phyloP scores from a whole-genome alignment of 164 flowering plant genomes.

The Chimonanthus praecox region DNA sequence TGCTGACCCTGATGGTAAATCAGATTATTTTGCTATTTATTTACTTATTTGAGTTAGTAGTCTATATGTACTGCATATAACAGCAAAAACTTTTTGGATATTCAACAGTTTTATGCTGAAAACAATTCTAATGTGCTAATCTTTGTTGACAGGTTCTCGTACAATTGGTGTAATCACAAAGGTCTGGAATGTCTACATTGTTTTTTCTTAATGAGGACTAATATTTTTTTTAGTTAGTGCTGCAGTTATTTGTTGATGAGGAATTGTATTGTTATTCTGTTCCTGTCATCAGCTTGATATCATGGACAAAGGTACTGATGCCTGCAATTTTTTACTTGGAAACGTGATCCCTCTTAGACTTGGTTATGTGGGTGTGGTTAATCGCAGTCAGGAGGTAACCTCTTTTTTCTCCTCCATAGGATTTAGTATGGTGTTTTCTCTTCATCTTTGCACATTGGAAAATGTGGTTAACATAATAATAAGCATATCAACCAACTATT shows the following conservation, averaged over 20 bases:
- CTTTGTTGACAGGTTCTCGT: conserved; percentile 29
- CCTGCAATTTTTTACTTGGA: conserved; percentile 35
- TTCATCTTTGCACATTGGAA: neutral
- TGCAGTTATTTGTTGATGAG: conserved; percentile 2
- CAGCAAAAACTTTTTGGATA: neutral
- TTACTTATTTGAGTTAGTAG: neutral
- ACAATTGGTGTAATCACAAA: conserved; percentile 39
- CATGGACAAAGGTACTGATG: conserved; percentile 38
- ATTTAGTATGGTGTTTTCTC: neutral
- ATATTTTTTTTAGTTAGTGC: neutral
- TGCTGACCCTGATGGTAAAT: conserved; percentile 38
- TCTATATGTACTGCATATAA: conserved; percentile 3
- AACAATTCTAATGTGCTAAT: neutral
- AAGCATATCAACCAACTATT: neutral
- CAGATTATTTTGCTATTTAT: neutral
- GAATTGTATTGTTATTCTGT: neutral
- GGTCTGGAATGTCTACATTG: conserved; percentile 13
- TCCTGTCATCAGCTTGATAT: conserved; percentile 26
- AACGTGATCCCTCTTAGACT: conserved; percentile 37
- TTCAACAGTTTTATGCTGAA: neutral
- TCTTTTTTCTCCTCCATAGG: neutral
- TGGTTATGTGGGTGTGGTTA: conserved; percentile 39
- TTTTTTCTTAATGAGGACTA: neutral
- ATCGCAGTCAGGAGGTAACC: conserved; percentile 37
- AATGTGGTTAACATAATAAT: neutral